Conservation (phyloP, 2,329 filamentous ascomycete genomes). For the Fusarium ramigenum region DNA sequence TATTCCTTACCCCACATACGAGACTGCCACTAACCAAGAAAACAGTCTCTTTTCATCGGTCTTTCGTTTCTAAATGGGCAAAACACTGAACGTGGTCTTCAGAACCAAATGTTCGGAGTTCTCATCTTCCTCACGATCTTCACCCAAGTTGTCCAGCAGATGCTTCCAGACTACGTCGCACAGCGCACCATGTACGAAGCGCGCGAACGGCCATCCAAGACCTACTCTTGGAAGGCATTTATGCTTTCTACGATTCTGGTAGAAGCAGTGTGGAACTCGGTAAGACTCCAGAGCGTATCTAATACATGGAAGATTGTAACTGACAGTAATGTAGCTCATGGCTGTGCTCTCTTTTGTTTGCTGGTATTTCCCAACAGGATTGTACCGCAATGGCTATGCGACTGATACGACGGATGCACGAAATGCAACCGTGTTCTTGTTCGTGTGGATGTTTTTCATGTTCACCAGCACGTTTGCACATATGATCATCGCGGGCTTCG, state of each 20-base stretch:
- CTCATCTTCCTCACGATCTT: constrained; percentile 79
- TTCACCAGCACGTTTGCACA: constrained; percentile 73
- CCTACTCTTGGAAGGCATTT: constrained; percentile 75
- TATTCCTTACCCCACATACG: constrained; percentile 31
- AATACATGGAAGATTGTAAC: fast-evolving
- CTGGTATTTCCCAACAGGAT: constrained; percentile 75
- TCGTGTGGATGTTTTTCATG: constrained; percentile 70
- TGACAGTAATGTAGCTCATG: constrained; percentile 39
- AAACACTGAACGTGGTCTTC: constrained; percentile 70
- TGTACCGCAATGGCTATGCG: constrained; percentile 66
- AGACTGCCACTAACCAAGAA: background rate
- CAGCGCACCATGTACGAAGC: constrained; percentile 77
- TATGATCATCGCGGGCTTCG: constrained; percentile 71
- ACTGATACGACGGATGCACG: constrained; percentile 58
- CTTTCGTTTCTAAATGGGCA: constrained; percentile 72
- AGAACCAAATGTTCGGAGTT: constrained; percentile 76
- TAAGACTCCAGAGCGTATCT: constrained; percentile 48
- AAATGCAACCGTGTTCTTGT: constrained; percentile 70
- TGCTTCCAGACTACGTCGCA: constrained; percentile 76
- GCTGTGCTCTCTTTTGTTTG: constrained; percentile 67
- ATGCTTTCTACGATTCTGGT: constrained; percentile 69
- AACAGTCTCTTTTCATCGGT: constrained; percentile 68
- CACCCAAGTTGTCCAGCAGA: constrained; percentile 70
- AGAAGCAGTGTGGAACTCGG: constrained; percentile 73
- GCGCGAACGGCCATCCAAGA: constrained; percentile 72